phyloP scores from a whole-genome alignment of 768 basidiomycete species.

The Dendrothele bispora region DNA sequence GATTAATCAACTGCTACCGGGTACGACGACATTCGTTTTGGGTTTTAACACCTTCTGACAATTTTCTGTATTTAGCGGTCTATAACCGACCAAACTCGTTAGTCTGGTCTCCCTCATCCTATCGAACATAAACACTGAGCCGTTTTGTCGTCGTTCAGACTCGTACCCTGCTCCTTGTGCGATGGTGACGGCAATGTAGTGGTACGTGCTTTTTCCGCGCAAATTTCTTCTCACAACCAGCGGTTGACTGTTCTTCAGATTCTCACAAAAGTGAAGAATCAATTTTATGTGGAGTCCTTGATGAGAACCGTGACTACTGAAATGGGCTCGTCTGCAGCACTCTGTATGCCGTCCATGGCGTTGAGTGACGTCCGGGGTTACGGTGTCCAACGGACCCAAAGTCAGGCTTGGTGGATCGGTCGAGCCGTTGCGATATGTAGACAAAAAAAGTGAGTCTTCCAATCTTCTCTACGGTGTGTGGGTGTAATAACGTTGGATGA shows the following conservation, averaged over 20 bases:
- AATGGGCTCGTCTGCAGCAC: slow-evolving; percentile 53
- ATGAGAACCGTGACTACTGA: slow-evolving; percentile 49
- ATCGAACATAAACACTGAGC: neutral
- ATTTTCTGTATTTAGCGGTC: slow-evolving; percentile 21
- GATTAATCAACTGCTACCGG: slow-evolving; percentile 30
- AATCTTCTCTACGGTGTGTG: neutral
- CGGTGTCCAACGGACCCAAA: slow-evolving; percentile 53
- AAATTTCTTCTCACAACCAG: neutral
- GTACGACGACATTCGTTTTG: slow-evolving; percentile 10
- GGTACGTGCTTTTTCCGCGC: slow-evolving; percentile 12
- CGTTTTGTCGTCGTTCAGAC: slow-evolving; percentile 12
- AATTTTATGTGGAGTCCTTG: slow-evolving; percentile 41
- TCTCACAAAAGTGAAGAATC: slow-evolving; percentile 44
- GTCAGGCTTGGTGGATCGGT: slow-evolving; percentile 64
- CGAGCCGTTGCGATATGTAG: slow-evolving; percentile 54
- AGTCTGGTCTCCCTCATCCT: neutral
- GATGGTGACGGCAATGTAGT: slow-evolving; percentile 32
- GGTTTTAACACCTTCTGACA: neutral
- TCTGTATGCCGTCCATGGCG: slow-evolving; percentile 40
- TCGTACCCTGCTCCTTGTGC: slow-evolving; percentile 27
- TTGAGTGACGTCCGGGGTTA: slow-evolving; percentile 33
- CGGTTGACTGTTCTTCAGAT: slow-evolving; percentile 18
- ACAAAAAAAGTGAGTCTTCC: slow-evolving; percentile 33
- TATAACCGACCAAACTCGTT: slow-evolving; percentile 32
- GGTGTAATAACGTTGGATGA: neutral